These are phyloP conservation scores for Scheffersomyces ergatensis DNA, from an alignment of 805 yeast genomes.

Conservation along the genomic window DNA sequence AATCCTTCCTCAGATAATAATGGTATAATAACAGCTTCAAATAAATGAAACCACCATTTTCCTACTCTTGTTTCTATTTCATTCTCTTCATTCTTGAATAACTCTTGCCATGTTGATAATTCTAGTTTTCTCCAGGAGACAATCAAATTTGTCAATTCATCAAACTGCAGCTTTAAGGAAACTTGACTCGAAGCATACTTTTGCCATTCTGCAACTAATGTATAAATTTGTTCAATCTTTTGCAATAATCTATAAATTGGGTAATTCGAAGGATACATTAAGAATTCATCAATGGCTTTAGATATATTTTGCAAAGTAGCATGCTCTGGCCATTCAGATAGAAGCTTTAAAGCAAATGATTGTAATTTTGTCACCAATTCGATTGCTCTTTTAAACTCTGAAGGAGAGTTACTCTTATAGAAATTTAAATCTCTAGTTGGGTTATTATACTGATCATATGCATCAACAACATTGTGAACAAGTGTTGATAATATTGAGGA, in stretches of 20 bases:
- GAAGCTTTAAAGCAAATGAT: conserved; percentile 38
- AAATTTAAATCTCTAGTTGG: conserved; percentile 40
- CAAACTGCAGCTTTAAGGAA: conserved; percentile 55
- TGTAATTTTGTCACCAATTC: conserved; percentile 33
- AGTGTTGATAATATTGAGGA: conserved; percentile 19
- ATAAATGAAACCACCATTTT: conserved; percentile 90
- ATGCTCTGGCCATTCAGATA: conserved; percentile 90
- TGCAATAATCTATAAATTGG: conserved; percentile 78
- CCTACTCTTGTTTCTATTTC: conserved; percentile 51
- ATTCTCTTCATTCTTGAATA: conserved; percentile 65
- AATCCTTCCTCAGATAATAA: conserved; percentile 35
- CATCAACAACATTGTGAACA: conserved; percentile 13
- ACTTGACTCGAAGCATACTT: conserved; percentile 82
- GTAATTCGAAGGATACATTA: conserved; percentile 57
- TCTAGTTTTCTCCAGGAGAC: conserved; percentile 92
- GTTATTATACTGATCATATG: conserved; percentile 7
- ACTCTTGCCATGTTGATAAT: conserved; percentile 76
- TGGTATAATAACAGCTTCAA: conserved; percentile 71
- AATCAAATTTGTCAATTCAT: conserved; percentile 61
- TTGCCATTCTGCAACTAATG: conserved; percentile 88
- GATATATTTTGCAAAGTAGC: conserved; percentile 73
- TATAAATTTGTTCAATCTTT: conserved; percentile 83
- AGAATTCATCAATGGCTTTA: conserved; percentile 63
- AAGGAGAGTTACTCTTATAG: conserved; percentile 59
- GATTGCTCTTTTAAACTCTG: conserved; percentile 63